Evolutionary conservation across 805 yeast species (phyloP).

Genomic region (Nakazawaea wickerhamii): DNA sequence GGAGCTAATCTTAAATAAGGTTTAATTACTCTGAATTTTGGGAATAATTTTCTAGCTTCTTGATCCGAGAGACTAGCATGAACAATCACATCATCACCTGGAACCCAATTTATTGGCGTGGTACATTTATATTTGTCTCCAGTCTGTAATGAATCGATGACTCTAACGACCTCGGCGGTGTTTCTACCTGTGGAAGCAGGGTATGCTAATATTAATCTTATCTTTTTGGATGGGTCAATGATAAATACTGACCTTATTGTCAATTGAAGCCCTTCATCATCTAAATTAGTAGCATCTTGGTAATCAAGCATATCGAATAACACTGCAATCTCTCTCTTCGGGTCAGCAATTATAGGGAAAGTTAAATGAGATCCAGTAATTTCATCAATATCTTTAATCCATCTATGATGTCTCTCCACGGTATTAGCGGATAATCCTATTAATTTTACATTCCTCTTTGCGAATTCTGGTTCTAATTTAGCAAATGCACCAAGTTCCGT

Average conservation of each 20-base stretch:
- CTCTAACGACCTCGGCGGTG: slow-evolving; percentile 69
- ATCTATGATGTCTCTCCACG: slow-evolving; percentile 52
- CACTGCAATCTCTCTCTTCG: slow-evolving; percentile 52
- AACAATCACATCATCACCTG: slow-evolving; percentile 69
- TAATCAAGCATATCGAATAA: slow-evolving; percentile 67
- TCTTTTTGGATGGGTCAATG: slow-evolving; percentile 61
- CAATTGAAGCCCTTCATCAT: slow-evolving; percentile 56
- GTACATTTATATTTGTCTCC: slow-evolving; percentile 58
- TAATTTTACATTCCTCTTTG: slow-evolving; percentile 57
- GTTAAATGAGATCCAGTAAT: slow-evolving; percentile 51
- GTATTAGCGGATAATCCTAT: slow-evolving; percentile 66
- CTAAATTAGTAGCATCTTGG: slow-evolving; percentile 64
- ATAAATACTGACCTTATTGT: slow-evolving; percentile 70
- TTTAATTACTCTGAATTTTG: slow-evolving; percentile 55
- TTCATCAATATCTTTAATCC: slow-evolving; percentile 72
- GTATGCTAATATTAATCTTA: slow-evolving; percentile 58
- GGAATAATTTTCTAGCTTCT: slow-evolving; percentile 55
- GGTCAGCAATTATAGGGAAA: slow-evolving; percentile 70
- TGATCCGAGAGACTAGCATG: slow-evolving; percentile 60
- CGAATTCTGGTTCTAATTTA: slow-evolving; percentile 63
- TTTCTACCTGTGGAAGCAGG: slow-evolving; percentile 76
- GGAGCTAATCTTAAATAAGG: slow-evolving; percentile 50
- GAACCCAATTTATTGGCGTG: slow-evolving; percentile 71
- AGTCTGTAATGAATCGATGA: slow-evolving; percentile 62
- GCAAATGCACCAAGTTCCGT: slow-evolving; percentile 77